phyloP scores from a whole-genome alignment of 176 grass and related monocot genomes.

The Thinopyrum elongatum region DNA sequence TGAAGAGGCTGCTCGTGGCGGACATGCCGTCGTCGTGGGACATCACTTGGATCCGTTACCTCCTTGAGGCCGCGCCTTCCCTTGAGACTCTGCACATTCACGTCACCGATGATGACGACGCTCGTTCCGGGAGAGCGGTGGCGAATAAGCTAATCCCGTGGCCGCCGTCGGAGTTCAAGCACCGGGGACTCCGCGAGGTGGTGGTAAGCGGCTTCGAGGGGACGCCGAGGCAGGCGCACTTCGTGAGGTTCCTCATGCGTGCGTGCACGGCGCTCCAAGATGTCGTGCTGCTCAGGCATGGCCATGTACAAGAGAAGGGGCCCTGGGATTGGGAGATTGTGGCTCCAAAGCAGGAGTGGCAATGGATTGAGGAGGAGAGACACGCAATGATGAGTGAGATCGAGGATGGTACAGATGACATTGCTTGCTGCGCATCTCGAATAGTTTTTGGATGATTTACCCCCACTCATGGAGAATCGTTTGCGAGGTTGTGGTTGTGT shows the following conservation, averaged over 20 bases:
- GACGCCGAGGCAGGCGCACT: neutral
- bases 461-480: too few species aligned
- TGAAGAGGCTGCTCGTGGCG: neutral
- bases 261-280: neutral
- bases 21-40: slow-evolving; percentile 1
- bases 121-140: neutral
- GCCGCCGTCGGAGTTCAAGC: neutral
- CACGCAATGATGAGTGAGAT: neutral
- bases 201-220: neutral
- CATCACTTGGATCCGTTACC: neutral
- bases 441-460: neutral
- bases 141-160: neutral
- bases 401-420: neutral
- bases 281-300: neutral
- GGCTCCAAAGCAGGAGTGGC: neutral
- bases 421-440: neutral
- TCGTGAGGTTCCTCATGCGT: neutral
- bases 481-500: too few species aligned
- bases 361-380: neutral
- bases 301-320: neutral
- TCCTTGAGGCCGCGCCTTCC: neutral
- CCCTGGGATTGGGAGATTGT: neutral
- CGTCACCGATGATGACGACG: neutral
- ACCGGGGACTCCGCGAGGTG: neutral
- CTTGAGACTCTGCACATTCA: neutral